A percentile compares a stretch with the other conserved stretches of the same genome.
These are phyloP conservation scores for Fraxinus angustifolia DNA, from an alignment of 305 asterid species.

Conservation along the genomic window DNA sequence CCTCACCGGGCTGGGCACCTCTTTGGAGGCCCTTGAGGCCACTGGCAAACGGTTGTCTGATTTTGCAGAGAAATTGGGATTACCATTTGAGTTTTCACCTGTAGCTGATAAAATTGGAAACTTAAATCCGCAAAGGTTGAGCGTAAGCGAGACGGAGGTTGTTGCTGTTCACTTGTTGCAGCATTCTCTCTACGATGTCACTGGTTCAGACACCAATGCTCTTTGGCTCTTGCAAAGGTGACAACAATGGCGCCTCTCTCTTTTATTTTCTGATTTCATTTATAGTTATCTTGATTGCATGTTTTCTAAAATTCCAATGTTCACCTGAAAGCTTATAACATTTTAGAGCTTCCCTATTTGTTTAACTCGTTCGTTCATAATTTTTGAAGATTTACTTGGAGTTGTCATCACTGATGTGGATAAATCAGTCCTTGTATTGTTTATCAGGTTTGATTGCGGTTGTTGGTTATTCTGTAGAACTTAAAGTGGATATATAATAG, in stretches of 20 bases:
- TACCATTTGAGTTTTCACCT: conserved; percentile 79
- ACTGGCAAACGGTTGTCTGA: conserved; percentile 88
- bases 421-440: not conserved
- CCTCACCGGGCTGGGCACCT: conserved; percentile 78
- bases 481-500: not conserved
- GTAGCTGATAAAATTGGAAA: conserved; percentile 84
- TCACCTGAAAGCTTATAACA: not conserved
- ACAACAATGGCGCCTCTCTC: not conserved
- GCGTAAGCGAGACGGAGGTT: conserved; percentile 76
- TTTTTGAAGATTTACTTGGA: no score
- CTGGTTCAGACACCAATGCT: conserved; percentile 78
- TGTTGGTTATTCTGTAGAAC: not conserved
- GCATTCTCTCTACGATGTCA: conserved; percentile 91
- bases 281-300: not conserved
- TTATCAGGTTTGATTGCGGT: not conserved
- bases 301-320: not conserved
- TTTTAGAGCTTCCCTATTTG: not conserved
- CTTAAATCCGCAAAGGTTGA: conserved; percentile 58
- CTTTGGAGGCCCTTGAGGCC: conserved; percentile 79
- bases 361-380: not conserved
- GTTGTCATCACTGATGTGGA: not conserved
- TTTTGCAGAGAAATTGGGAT: conserved; percentile 79
- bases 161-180: conserved; percentile 97
- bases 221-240: conserved; percentile 88
- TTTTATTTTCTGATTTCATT: not conserved